Conservation (phyloP, 257 asterid species). For the Forsythia suspensa region DNA sequence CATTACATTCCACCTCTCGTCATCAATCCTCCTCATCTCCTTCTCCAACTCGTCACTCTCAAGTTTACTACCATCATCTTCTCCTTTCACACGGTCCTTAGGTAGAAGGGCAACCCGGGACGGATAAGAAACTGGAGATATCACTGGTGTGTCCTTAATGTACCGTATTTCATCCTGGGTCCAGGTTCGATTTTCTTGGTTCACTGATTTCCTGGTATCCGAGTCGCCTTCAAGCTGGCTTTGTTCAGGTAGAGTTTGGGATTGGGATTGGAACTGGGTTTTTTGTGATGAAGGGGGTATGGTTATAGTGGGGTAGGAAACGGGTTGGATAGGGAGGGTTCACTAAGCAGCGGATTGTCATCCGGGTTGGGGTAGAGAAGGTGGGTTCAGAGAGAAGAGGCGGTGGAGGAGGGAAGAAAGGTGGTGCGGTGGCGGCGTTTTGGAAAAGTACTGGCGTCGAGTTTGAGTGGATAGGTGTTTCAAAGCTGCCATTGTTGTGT, state of each 20-base stretch:
- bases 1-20: constrained; percentile 20
- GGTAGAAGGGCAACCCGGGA: constrained; percentile 90
- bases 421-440: constrained; percentile 25
- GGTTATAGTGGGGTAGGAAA: constrained; percentile 59
- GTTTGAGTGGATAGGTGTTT: constrained; percentile 54
- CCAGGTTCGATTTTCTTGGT: constrained; percentile 43
- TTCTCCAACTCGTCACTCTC: constrained; percentile 50
- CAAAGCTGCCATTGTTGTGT: constrained; percentile 53
- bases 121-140: constrained; percentile 66
- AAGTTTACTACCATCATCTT: constrained; percentile 34
- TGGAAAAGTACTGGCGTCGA: constrained; percentile 40
- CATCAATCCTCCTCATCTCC: constrained; percentile 64
- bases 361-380: constrained; percentile 32
- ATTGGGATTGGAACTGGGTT: not conserved
- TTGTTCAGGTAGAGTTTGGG: constrained; percentile 17
- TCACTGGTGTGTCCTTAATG: constrained; percentile 53
- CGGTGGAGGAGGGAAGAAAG: constrained; percentile 34
- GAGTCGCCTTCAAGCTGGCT: not conserved
- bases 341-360: constrained; percentile 29
- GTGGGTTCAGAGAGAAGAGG: constrained; percentile 48
- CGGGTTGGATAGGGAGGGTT: constrained; percentile 54
- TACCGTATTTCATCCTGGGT: constrained; percentile 76
- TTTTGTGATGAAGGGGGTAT: constrained; percentile 40
- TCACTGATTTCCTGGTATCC: not conserved
- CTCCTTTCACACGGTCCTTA: constrained; percentile 48